Evolutionary conservation across 2,329 filamentous ascomycete species (phyloP).

Genomic region (Cordyceps cateniannulata): DNA sequence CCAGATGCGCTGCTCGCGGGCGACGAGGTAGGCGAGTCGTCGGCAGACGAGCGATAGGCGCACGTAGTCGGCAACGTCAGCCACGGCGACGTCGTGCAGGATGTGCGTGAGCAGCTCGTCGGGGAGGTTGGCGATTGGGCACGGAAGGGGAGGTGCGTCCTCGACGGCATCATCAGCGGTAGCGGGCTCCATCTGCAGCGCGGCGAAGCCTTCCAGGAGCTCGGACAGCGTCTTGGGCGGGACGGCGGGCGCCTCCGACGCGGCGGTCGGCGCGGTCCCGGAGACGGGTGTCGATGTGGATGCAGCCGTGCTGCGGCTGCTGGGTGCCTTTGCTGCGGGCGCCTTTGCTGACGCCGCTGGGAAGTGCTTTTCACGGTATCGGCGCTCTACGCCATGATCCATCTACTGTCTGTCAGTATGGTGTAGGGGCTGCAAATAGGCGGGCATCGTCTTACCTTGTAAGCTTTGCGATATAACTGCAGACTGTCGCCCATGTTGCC

Average conservation of each 20-base stretch:
- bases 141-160: conserved; percentile 66
- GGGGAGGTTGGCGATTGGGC: conserved; percentile 70
- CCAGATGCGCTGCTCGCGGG: conserved; percentile 83
- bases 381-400: conserved; percentile 75
- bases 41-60: conserved; percentile 79
- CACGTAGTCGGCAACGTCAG: conserved; percentile 70
- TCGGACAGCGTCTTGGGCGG: conserved; percentile 53
- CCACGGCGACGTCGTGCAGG: conserved; percentile 61
- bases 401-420: conserved; percentile 45
- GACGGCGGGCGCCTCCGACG: conserved; percentile 16
- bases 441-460: conserved; percentile 53
- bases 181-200: conserved; percentile 58
- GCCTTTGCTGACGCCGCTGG: conserved; percentile 48
- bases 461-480: conserved; percentile 81
- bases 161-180: conserved; percentile 41
- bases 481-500: conserved; percentile 87
- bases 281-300: conserved; percentile 27
- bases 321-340: conserved; percentile 12
- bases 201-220: conserved; percentile 70
- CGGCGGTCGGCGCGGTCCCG: conserved; percentile 37
- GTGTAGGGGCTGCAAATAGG: background rate
- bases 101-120: conserved; percentile 82
- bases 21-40: conserved; percentile 75
- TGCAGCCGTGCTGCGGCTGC: conserved; percentile 19
- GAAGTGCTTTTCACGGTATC: conserved; percentile 89